Base-by-base conservation (phyloP, 148 eudicot species). In the Rhododendron kiyosumense region DNA sequence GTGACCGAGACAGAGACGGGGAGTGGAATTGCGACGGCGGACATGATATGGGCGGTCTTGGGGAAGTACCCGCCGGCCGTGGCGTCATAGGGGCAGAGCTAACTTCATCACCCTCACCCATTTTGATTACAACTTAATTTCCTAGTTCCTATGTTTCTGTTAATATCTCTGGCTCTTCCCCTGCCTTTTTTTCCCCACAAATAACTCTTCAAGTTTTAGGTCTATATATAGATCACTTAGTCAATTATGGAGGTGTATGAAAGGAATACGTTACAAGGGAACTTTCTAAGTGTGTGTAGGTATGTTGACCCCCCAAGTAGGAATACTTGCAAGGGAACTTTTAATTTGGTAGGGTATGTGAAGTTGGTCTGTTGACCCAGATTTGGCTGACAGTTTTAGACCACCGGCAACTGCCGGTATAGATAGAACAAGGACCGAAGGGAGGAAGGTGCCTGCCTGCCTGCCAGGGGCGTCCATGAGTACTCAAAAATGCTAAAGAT, bases 1-100 rank as follows among this genome's bases (percentile, higher is more conserved):
- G 98, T 3, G 98, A 96, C 8, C 98, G 93, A 9, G 98, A 88
- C 18, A 96, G 92, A 15, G 99, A 92, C 14, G 99, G 99, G 7
- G 98, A 95, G 86, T 96, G 91, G 86, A 85, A 89, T 14, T 96
- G 96, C 1, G 98, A 94, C 0, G 96, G 93, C 12, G 93, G 93
- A 46, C 91, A 86, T 20, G 94, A 90, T 46, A 89, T 83, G 78
- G 89, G 87, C 24, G 86, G 90, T 20, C 84, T 85, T 24, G 87
- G 89, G 82, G 90, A 83, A 30, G 36, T 74, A n/a, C 87, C 85
- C 7, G 69, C 41, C 14, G 91, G 86, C 71, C 93, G 88, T 32
- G 98, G 99, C 17, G 99, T 95, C 81, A 88, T 82, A 41, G 96
- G 94, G 65, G 96, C 93, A 0, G 98, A 95, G 32, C 86, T 82